phyloP scores from a whole-genome alignment of 495 filamentous ascomycete genomes.

The Talaromyces liani region DNA sequence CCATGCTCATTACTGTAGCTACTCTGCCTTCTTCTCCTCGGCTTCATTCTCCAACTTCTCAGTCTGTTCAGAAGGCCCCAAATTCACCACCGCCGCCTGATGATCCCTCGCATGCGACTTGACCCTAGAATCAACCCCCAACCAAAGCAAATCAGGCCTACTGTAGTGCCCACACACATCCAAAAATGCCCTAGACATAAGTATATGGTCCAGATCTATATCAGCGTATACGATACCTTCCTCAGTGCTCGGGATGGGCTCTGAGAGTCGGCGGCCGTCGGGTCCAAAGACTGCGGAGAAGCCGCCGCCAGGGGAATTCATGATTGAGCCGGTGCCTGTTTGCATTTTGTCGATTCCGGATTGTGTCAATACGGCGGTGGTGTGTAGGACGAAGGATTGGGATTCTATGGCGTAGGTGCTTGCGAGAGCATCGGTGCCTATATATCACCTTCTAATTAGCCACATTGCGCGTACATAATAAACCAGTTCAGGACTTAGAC shows the following conservation, averaged over 20 bases:
- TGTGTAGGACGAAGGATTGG: conserved; percentile 41
- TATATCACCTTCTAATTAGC: background rate
- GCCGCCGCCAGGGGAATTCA: conserved; percentile 38
- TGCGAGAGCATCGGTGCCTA: conserved; percentile 29
- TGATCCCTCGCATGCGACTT: conserved; percentile 16
- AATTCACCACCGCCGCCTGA: background rate
- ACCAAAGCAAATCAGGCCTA: conserved; percentile 47
- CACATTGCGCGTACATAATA: background rate
- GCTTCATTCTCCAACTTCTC: background rate
- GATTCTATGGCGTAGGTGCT: conserved; percentile 49
- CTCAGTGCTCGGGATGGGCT: conserved; percentile 19
- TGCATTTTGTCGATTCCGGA: conserved; percentile 34
- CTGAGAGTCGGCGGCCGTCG: conserved; percentile 41
- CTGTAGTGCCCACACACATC: conserved; percentile 45
- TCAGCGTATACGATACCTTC: conserved; percentile 45
- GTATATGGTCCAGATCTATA: conserved; percentile 31
- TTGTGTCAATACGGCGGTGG: conserved; percentile 33
- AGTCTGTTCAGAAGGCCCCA: background rate
- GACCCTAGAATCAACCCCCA: conserved; percentile 33
- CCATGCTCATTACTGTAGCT: background rate
- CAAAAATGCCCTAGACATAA: conserved; percentile 27
- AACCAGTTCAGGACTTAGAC: background rate
- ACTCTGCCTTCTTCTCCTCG: background rate
- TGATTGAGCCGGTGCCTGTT: conserved; percentile 24
- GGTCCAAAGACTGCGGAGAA: conserved; percentile 44